A percentile compares a stretch with the other conserved stretches of the same genome.
Conservation (phyloP, 768 basidiomycete species). For the Panellus pusillus region DNA sequence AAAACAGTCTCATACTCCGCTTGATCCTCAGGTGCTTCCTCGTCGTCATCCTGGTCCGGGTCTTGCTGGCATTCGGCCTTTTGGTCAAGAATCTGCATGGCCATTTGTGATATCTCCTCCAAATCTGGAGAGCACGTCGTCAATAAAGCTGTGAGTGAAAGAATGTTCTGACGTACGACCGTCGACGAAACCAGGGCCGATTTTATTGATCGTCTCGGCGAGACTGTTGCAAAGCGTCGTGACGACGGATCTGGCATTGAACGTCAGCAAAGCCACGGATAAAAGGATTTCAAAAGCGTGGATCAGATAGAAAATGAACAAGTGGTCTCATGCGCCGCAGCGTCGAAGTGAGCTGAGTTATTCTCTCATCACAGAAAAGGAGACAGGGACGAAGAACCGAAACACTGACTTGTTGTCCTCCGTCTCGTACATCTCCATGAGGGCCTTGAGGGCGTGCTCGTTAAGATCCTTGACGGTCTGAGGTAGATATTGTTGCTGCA, state of each 20-base stretch:
- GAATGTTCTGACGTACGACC: slow-evolving; percentile 52
- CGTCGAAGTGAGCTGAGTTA: slow-evolving; percentile 83
- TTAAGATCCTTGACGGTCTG: slow-evolving; percentile 77
- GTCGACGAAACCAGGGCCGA: slow-evolving; percentile 86
- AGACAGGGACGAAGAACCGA: slow-evolving; percentile 22
- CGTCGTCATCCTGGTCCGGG: slow-evolving; percentile 87
- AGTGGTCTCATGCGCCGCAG: slow-evolving; percentile 60
- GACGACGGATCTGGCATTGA: slow-evolving; percentile 70
- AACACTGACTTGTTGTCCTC: slow-evolving; percentile 94
- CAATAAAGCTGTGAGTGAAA: background rate
- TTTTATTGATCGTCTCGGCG: slow-evolving; percentile 87
- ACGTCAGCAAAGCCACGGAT: slow-evolving; percentile 20
- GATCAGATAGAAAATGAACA: slow-evolving; percentile 38
- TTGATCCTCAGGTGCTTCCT: slow-evolving; percentile 83
- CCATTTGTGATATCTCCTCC: slow-evolving; percentile 77
- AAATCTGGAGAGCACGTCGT: slow-evolving; percentile 47
- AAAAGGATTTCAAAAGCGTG: slow-evolving; percentile 11
- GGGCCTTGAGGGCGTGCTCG: slow-evolving; percentile 65
- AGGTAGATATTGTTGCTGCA: slow-evolving; percentile 52
- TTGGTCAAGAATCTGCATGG: slow-evolving; percentile 85
- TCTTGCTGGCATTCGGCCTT: slow-evolving; percentile 97
- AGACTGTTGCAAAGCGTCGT: slow-evolving; percentile 85
- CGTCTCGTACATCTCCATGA: slow-evolving; percentile 87
- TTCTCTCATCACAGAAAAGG: slow-evolving; percentile 47
- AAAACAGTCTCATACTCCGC: slow-evolving; percentile 97